Percentiles rank a stretch among this genome's conserved stretches.
These are phyloP conservation scores for Pseudonitzschia delicatissima DNA, from an alignment of 108 stramenopile genomes.

Conservation along the genomic window DNA sequence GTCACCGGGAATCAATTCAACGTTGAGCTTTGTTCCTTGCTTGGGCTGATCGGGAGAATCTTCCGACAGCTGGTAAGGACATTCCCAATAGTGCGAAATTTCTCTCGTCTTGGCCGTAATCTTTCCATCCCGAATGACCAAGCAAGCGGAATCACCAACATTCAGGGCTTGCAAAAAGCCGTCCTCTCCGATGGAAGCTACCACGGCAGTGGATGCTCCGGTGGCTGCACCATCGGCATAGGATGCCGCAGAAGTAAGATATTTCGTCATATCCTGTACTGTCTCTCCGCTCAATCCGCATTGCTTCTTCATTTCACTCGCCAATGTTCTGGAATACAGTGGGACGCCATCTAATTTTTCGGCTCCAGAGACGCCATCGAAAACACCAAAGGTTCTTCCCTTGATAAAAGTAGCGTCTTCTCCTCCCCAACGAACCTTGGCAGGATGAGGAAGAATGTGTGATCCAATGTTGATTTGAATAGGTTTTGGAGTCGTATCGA, in stretches of 20 bases:
- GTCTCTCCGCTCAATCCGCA: conserved; percentile 37
- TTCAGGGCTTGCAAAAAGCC: conserved; percentile 71
- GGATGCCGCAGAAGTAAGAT: conserved; percentile 55
- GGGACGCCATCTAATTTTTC: conserved; percentile 68
- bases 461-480: conserved; percentile 57
- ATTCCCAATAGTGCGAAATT: conserved; percentile 84
- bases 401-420: conserved; percentile 80
- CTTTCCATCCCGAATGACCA: conserved; percentile 67
- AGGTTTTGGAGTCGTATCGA: conserved; percentile 12
- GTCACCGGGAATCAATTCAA: conserved; percentile 70
- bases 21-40: conserved; percentile 72
- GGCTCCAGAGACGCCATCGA: conserved; percentile 89
- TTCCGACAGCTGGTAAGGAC: conserved; percentile 81
- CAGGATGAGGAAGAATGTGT: conserved; percentile 73
- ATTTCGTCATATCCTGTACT: conserved; percentile 54
- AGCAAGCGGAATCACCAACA: conserved; percentile 75
- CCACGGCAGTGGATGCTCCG: conserved; percentile 81
- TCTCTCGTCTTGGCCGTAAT: conserved; percentile 69
- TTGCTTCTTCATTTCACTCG: conserved; percentile 55
- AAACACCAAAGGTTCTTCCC: conserved; percentile 79
- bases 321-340: conserved; percentile 71
- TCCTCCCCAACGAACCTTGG: conserved; percentile 82
- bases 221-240: conserved; percentile 65
- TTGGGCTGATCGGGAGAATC: conserved; percentile 78
- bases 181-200: conserved; percentile 74